These are phyloP conservation scores for Isatis lusitanica DNA, from an alignment of 441 rosid species.

Conservation along the genomic window DNA sequence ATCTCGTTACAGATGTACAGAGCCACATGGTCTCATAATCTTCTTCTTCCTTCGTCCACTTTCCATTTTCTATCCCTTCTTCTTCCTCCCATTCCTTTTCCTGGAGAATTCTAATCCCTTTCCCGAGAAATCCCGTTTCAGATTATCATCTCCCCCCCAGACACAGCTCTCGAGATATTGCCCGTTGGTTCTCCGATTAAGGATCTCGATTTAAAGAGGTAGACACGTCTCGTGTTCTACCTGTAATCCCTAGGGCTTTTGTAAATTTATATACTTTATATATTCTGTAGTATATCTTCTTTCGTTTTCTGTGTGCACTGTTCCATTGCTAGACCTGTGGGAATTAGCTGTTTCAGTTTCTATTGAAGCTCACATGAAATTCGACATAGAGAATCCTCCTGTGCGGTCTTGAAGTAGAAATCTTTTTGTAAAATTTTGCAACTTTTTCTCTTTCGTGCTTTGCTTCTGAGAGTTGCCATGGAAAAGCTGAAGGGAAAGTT, in stretches of 20 bases:
- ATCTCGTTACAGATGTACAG: conserved; percentile 23
- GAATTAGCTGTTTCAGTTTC: conserved; percentile 6
- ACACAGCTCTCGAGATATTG: background rate
- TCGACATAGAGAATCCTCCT: conserved; percentile 9
- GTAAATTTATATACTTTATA: background rate
- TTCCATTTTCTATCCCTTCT: conserved; percentile 19
- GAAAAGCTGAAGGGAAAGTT: conserved; percentile 49
- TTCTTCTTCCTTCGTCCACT: conserved; percentile 6
- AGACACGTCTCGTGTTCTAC: conserved; percentile 28
- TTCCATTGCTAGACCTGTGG: conserved; percentile 2
- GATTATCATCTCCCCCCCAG: background rate
- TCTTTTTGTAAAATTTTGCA: conserved; percentile 5
- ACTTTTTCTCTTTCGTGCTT: conserved; percentile 12
- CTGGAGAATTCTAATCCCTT: background rate
- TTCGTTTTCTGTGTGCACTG: background rate
- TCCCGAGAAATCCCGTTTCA: conserved; percentile 27
- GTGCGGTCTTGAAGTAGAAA: conserved; percentile 11
- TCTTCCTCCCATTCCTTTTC: background rate
- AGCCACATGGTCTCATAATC: conserved; percentile 33
- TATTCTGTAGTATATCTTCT: background rate
- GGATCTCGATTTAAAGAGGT: conserved; percentile 30
- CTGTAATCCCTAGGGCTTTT: conserved; percentile 16
- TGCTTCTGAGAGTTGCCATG: conserved; percentile 37
- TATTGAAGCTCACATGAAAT: conserved; percentile 9
- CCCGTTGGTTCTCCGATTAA: conserved; percentile 17